Evolutionary conservation across 2,329 filamentous ascomycete species (phyloP).

Genomic region (Colletotrichum truncatum): DNA sequence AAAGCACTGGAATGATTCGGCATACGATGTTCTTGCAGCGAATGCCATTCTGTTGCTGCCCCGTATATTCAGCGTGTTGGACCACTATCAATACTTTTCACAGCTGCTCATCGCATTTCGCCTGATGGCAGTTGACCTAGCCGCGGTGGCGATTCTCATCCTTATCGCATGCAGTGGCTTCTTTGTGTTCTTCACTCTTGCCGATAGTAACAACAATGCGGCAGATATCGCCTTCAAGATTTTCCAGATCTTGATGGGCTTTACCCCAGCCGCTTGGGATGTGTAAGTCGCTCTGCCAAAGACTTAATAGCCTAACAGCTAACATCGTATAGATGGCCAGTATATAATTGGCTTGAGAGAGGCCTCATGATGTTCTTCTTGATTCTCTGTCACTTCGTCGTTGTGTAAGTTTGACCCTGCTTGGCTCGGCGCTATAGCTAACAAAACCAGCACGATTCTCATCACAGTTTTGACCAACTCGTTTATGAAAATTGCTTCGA

Average conservation of each 20-base stretch:
- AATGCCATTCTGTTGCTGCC: slow-evolving; percentile 91
- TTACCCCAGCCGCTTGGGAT: slow-evolving; percentile 94
- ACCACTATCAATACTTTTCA: slow-evolving; percentile 96
- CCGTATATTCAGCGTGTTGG: slow-evolving; percentile 89
- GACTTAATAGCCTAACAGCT: neutral
- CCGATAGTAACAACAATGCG: slow-evolving; percentile 75
- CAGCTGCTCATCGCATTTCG: slow-evolving; percentile 93
- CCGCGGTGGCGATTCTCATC: slow-evolving; percentile 85
- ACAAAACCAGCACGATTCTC: slow-evolving; percentile 73
- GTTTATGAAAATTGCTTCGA: slow-evolving; percentile 94
- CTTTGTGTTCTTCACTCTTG: slow-evolving; percentile 92
- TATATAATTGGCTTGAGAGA: slow-evolving; percentile 82
- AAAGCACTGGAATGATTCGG: slow-evolving; percentile 80
- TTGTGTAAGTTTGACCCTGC: slow-evolving; percentile 65
- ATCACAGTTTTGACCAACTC: slow-evolving; percentile 97
- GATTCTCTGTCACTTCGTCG: slow-evolving; percentile 93
- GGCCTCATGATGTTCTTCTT: slow-evolving; percentile 82
- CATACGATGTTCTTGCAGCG: slow-evolving; percentile 92
- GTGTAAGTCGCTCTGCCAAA: slow-evolving; percentile 60
- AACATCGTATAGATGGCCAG: slow-evolving; percentile 63
- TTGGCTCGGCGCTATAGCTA: neutral
- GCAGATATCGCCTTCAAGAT: slow-evolving; percentile 85
- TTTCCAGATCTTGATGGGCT: slow-evolving; percentile 95
- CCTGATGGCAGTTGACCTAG: slow-evolving; percentile 90
- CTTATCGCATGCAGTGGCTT: slow-evolving; percentile 92